phyloP scores from a whole-genome alignment of 129 eudicot species.

The Scalesia atractyloides region DNA sequence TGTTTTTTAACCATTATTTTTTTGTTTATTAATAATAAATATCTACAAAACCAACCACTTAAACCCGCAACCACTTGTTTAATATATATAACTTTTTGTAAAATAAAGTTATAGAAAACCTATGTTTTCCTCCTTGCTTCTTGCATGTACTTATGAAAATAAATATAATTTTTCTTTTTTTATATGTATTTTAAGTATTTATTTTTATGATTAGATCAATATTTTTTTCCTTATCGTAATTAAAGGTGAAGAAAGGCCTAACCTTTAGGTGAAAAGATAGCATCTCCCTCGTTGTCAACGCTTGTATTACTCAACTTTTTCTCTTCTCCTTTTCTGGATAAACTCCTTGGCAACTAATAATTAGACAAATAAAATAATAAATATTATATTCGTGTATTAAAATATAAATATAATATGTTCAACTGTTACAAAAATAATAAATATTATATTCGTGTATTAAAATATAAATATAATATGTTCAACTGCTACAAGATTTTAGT shows the following conservation, averaged over 20 bases:
- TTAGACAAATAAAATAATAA: not conserved
- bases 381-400: not conserved
- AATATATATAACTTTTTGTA: not conserved
- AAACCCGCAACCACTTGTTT: not conserved
- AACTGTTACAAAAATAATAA: not conserved
- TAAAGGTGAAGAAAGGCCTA: not conserved
- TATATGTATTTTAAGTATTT: too few species aligned
- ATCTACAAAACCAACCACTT: not conserved
- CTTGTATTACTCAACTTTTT: conserved; percentile 36
- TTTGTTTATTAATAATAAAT: not conserved
- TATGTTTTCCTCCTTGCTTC: too few species aligned
- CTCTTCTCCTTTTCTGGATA: conserved; percentile 26
- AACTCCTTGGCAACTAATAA: conserved; percentile 31
- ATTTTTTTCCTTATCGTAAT: not conserved
- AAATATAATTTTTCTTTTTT: too few species aligned
- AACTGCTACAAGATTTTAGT: not conserved
- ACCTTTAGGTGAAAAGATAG: conserved; percentile 60
- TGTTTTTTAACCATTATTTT: not conserved
- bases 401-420: not conserved
- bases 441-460: not conserved
- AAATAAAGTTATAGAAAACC: not conserved
- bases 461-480: not conserved
- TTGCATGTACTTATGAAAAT: too few species aligned
- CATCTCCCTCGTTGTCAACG: conserved; percentile 40
- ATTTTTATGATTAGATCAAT: too few species aligned